Conservation (phyloP, 2,329 filamentous ascomycete genomes). For the Sclerotiophoma versabilis region DNA sequence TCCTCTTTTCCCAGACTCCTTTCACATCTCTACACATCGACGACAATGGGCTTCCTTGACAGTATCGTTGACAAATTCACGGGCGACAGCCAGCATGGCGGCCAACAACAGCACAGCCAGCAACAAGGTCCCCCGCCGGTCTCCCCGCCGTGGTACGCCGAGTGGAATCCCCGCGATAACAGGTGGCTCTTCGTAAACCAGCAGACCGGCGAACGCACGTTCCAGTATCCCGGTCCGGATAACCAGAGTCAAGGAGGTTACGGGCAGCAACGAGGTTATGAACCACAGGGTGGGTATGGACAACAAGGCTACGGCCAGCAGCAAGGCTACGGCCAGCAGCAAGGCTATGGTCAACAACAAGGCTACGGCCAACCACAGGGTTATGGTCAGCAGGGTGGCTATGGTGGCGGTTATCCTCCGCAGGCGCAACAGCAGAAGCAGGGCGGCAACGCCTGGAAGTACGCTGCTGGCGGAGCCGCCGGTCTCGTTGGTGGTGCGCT, state of each 20-base stretch:
- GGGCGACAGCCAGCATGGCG: conserved; percentile 10
- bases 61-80: conserved; percentile 29
- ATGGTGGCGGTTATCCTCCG: conserved; percentile 17
- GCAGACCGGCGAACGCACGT: conserved; percentile 34
- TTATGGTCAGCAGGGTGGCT: conserved; percentile 18
- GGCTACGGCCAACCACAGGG: conserved; percentile 11
- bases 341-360: conserved; percentile 14
- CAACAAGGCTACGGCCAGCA: conserved; percentile 18
- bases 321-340: conserved; percentile 19
- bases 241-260: conserved; percentile 24
- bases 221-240: conserved; percentile 24
- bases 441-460: conserved; percentile 37
- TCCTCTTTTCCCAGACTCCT: neutral
- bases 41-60: conserved; percentile 31
- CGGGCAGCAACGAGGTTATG: conserved; percentile 24
- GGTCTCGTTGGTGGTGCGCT: conserved; percentile 35
- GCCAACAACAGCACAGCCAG: conserved; percentile 18
- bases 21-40: neutral
- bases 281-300: conserved; percentile 6
- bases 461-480: conserved; percentile 33
- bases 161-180: conserved; percentile 32
- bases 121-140: conserved; percentile 30
- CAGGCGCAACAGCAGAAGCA: conserved; percentile 26
- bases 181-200: conserved; percentile 40
- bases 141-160: conserved; percentile 33